A percentile compares a stretch with the other conserved stretches of the same genome.
phyloP scores from a whole-genome alignment of 345 rosid species.

The Populus alba region DNA sequence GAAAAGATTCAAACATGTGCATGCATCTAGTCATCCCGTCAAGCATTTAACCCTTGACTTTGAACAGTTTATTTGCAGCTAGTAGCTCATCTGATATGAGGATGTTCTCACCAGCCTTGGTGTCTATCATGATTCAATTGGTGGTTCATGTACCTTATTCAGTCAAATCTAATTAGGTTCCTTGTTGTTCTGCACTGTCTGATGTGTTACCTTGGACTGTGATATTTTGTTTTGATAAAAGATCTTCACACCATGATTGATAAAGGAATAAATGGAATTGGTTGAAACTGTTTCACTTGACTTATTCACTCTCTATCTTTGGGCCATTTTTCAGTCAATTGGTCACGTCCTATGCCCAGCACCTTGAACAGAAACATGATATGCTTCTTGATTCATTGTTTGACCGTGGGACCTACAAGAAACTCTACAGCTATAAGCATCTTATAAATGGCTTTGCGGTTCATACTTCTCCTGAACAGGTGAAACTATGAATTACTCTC shows the following conservation, averaged over 20 bases:
- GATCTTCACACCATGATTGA: neutral
- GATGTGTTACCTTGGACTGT: neutral
- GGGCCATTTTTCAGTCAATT: constrained; percentile 50
- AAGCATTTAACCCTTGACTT: neutral
- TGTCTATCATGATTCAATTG: neutral
- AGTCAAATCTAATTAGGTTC: neutral
- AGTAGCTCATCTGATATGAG: neutral
- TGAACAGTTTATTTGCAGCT: neutral
- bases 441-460: constrained; percentile 94
- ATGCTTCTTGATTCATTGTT: constrained; percentile 82
- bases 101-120: neutral
- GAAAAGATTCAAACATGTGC: neutral
- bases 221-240: neutral
- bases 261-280: constrained; percentile 2
- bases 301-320: neutral
- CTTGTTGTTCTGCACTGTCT: neutral
- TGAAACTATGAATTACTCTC: constrained; percentile 36
- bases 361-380: constrained; percentile 91
- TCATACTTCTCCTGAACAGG: constrained; percentile 84
- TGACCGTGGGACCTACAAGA: constrained; percentile 69
- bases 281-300: neutral
- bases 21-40: neutral
- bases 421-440: constrained; percentile 92
- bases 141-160: neutral
- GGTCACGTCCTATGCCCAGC: constrained; percentile 76